A percentile compares a stretch with the other conserved stretches of the same genome.
These are phyloP conservation scores for Ceratobasidium sp. DNA, from an alignment of 1,284 basidiomycete species.

Conservation along the genomic window DNA sequence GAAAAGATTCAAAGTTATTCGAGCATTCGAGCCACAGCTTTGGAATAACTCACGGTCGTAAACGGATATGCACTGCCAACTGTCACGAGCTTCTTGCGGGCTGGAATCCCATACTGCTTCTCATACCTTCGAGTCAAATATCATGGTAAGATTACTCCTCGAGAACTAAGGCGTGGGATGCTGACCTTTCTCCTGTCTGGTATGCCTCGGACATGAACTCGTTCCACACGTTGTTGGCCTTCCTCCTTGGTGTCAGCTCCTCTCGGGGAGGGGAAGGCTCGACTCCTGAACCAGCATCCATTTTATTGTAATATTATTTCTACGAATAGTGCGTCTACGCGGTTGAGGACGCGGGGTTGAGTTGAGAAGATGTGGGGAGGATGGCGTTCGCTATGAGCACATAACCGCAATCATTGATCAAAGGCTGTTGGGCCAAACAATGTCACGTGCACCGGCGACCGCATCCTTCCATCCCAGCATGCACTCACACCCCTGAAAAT, in stretches of 20 bases:
- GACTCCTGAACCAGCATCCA: not conserved
- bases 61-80: conserved; percentile 30
- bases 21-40: not conserved
- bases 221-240: not conserved
- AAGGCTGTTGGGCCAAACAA: too few relatives aligned
- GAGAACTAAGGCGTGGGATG: not conserved
- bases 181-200: conserved; percentile 1
- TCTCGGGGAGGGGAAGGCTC: not conserved
- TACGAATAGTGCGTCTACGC: not conserved
- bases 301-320: not conserved
- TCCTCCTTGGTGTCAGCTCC: not conserved
- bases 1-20: not conserved
- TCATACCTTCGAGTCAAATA: not conserved
- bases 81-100: conserved; percentile 10
- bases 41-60: conserved; percentile 14
- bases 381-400: conserved; percentile 10
- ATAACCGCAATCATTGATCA: conserved; percentile 8
- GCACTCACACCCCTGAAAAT: too few relatives aligned
- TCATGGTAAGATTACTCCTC: not conserved
- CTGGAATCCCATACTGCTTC: conserved; percentile 28
- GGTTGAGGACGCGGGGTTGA: not conserved
- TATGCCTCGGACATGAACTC: not conserved
- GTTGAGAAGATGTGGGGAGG: not conserved
- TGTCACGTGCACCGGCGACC: too few relatives aligned
- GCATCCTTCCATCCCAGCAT: too few relatives aligned